Base-by-base conservation (phyloP, 2,329 filamentous ascomycete genomes). In the Fusarium staphyleae region DNA sequence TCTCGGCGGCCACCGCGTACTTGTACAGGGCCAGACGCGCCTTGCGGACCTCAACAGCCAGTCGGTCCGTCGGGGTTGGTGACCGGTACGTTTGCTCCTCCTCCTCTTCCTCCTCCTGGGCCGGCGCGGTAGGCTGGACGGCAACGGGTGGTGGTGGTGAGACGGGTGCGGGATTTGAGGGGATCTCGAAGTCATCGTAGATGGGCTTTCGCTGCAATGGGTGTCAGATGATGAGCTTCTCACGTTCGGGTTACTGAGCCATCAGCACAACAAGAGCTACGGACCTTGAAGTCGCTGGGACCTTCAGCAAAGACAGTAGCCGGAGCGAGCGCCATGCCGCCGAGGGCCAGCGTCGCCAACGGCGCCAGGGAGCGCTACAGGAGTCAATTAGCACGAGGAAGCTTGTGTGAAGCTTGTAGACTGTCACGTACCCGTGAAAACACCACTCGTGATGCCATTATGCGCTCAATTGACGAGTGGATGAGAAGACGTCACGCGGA, bases 11-110 rank as follows among this genome's bases (percentile, higher is more conserved):
- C 49, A 87, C 84, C 53, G 89, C 88, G 70, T 93, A 86, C 45
- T 81, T 75, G 80, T 98, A 89, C 36, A 97, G 80, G 72, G 89
- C 89, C 57, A 97, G 80, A 55, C 95, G 91, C 54, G 84, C 90
- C 65, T 82, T 84, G 68, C 90, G 87, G 70, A 99, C 88, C 72
- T 97, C 87, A 28, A 81, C 82, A 53, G 95, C 91, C 30, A 99
- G 85, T 42, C 92, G 88, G 75, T 96, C 93, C 62, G 95, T 98
- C 12, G 92, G 92, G 16, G 92, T 91, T 12, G 91, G 90, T 58
- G 78, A 75, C 55, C 72, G 72, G 41, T 70, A 65, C 50, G 72
- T 69, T 73, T 71, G 59, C 73, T 70, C 60, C 19, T 70, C 63
- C 26, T 67, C 65, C 19, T 22, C 19, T 72, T 70, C 60, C 19